Conservation (phyloP, 2,329 filamentous ascomycete genomes). For the Aspergillus niger region DNA sequence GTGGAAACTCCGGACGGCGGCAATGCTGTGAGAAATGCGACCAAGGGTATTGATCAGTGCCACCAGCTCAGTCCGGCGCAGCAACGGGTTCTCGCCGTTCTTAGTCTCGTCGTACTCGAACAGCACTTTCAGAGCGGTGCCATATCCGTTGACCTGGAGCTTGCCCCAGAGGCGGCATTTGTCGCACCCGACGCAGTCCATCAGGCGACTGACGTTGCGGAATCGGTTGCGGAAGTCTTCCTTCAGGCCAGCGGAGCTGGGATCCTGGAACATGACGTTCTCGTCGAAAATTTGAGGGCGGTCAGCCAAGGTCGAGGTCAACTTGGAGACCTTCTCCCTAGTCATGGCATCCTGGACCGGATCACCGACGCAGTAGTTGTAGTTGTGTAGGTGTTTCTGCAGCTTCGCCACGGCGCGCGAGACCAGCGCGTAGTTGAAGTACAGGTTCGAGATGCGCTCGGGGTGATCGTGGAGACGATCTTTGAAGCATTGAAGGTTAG, state of each 20-base stretch:
- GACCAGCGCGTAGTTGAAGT: slow-evolving; percentile 98
- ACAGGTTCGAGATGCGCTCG: slow-evolving; percentile 93
- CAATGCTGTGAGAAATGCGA: slow-evolving; percentile 77
- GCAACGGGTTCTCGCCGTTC: slow-evolving; percentile 64
- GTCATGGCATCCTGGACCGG: slow-evolving; percentile 74
- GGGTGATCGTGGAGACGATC: slow-evolving; percentile 79
- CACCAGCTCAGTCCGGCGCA: slow-evolving; percentile 89
- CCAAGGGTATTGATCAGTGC: slow-evolving; percentile 93
- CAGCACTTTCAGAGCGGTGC: slow-evolving; percentile 89
- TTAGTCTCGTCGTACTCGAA: slow-evolving; percentile 83
- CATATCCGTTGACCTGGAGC: slow-evolving; percentile 91
- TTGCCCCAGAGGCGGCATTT: slow-evolving; percentile 99
- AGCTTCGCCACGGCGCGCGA: slow-evolving; percentile 90
- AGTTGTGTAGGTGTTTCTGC: slow-evolving; percentile 74
- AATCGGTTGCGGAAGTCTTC: slow-evolving; percentile 98
- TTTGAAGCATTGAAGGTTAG: slow-evolving; percentile 87
- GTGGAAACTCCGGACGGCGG: slow-evolving; percentile 72
- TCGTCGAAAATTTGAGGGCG: slow-evolving; percentile 85
- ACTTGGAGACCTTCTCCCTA: slow-evolving; percentile 75
- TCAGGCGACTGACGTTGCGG: slow-evolving; percentile 91
- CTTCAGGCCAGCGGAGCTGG: slow-evolving; percentile 70
- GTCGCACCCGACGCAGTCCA: slow-evolving; percentile 98
- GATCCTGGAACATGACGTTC: slow-evolving; percentile 84
- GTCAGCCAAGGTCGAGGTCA: slow-evolving; percentile 70
- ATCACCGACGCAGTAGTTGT: slow-evolving; percentile 92